Evolutionary conservation across 352 stramenopile genomes (phyloP).

Genomic region (Globisporangium uncinulatum): DNA sequence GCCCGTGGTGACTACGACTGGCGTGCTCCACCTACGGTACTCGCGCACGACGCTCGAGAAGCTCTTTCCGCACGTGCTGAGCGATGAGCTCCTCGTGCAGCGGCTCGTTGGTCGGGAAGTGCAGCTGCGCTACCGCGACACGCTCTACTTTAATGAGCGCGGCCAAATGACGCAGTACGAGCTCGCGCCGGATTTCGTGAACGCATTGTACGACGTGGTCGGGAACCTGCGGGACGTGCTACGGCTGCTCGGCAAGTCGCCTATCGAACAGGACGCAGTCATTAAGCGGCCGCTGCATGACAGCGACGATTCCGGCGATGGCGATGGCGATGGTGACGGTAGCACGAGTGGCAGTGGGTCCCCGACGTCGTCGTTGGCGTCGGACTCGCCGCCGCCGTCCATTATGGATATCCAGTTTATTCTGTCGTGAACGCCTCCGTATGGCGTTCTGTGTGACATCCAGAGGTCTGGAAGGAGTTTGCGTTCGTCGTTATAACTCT

Average conservation of each 20-base stretch:
- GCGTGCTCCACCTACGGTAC: conserved; percentile 37
- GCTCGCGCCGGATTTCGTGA: conserved; percentile 29
- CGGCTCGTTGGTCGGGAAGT: conserved; percentile 40
- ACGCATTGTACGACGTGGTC: conserved; percentile 30
- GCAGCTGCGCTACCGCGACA: conserved; percentile 28
- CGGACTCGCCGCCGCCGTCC: neutral
- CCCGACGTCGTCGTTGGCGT: neutral
- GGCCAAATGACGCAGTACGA: conserved; percentile 26
- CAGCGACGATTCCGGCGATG: neutral
- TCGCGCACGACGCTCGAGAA: conserved; percentile 35
- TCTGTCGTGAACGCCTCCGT: conserved; percentile 10
- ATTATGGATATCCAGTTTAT: conserved; percentile 24
- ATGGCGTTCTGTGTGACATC: no score
- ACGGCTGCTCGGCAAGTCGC: conserved; percentile 26
- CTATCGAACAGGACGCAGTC: conserved; percentile 23
- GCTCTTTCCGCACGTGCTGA: conserved; percentile 35
- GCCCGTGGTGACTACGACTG: conserved; percentile 21
- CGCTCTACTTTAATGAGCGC: conserved; percentile 34
- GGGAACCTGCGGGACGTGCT: conserved; percentile 28
- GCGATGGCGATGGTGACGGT: neutral
- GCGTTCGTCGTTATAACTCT: no score
- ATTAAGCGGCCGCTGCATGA: conserved; percentile 14
- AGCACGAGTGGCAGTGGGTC: neutral
- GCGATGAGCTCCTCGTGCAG: conserved; percentile 33
- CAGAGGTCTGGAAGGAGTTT: no score